Base-by-base conservation (phyloP, 1,284 basidiomycete species). In the Xerocomus nothofagi region DNA sequence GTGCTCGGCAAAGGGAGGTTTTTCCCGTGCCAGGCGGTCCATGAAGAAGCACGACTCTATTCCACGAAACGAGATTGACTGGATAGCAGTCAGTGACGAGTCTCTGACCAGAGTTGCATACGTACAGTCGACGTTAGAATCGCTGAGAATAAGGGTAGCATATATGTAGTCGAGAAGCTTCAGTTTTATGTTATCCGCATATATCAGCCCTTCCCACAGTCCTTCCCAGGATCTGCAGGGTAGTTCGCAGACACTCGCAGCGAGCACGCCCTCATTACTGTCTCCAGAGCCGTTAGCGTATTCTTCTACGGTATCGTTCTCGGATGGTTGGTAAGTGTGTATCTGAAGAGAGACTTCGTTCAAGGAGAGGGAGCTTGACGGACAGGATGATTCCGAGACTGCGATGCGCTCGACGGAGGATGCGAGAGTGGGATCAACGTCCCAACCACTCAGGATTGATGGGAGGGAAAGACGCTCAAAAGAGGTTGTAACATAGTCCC, bases 21-120 rank as follows among this genome's bases (percentile, higher is more conserved):
- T 99, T 99, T 17, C 97, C 97, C 0, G 97, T 99, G 0, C 97
- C 96, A 0, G 97, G 96, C 11, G 97, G 97, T 0, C 97, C 97
- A 67, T 99, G 95, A 12, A 99, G 76, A 1, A 99, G 74, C 0
- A 98, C 87, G 3, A 99, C 86, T 2, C 95, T 83, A 67, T 98
- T 98, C 93, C 94, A 98, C 0, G 92, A 88, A 21, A 98, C 86
- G 21, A 98, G 76, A 62, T 98, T 96, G 67, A 88, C 88, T 91
- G 50, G 9, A 51, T 15, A 26, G 44, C 36, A 38, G 48, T 56
- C 34, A 57, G 50, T 41, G 39, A 33, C 32, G n/a, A 29, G 27
- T 38, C 31, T 24, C 27, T 0, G 7, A 38, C 6, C 27, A 50
- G 43, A 46, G 15, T 29, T 14, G 21, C 23, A 42, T 33, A 76